phyloP scores from a whole-genome alignment of 495 filamentous ascomycete genomes.

The Aspergillus taichungensis region DNA sequence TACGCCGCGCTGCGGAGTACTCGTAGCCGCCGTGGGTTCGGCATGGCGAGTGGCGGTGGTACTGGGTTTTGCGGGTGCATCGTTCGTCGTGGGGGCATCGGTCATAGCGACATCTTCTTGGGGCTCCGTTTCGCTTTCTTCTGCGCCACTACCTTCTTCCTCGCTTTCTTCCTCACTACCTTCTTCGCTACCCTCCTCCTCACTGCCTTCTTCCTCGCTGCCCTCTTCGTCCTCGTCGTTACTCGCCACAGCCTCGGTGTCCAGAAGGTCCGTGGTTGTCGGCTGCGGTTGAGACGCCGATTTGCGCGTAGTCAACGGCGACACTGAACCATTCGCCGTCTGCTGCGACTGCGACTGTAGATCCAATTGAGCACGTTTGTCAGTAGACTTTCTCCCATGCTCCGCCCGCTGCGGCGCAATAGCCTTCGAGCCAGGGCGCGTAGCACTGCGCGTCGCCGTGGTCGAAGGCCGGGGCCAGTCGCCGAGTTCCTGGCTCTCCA shows the following conservation, averaged over 20 bases:
- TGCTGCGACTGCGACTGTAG: too few species aligned
- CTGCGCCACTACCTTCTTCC: background rate
- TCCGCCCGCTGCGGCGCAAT: background rate
- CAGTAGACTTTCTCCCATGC: background rate
- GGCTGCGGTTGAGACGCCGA: too few species aligned
- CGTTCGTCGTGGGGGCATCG: background rate
- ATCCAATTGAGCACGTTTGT: background rate
- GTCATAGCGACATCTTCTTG: background rate
- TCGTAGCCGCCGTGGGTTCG: background rate
- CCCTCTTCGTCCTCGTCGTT: conserved; percentile 1
- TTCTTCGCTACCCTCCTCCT: too few species aligned
- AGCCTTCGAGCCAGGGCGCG: background rate
- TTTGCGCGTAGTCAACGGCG: too few species aligned
- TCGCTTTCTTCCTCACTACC: conserved; percentile 1
- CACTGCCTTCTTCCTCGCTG: background rate
- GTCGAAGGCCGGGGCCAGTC: conserved; percentile 11
- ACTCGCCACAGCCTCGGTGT: too few species aligned
- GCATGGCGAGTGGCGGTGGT: too few species aligned
- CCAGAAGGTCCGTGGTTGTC: too few species aligned
- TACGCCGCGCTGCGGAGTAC: background rate
- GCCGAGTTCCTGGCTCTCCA: conserved; percentile 22
- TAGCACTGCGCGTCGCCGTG: background rate
- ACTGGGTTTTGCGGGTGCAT: too few species aligned
- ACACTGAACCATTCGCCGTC: too few species aligned
- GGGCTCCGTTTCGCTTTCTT: background rate